Base-by-base conservation (phyloP, 1,139 yeast genomes). In the Candida frijolesensis region DNA sequence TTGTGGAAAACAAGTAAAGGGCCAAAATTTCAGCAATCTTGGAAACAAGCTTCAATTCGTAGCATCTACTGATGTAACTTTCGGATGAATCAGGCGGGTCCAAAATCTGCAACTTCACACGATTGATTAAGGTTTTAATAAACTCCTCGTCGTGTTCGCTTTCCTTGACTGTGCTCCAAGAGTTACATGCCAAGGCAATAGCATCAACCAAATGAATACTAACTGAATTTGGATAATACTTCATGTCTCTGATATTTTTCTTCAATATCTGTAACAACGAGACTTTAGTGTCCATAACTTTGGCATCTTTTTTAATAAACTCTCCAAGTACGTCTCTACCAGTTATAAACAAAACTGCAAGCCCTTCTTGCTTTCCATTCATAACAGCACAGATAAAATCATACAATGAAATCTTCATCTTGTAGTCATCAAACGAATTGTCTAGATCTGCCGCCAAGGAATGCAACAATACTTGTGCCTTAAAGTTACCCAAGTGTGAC, bases 301-400 rank as follows among this genome's bases (percentile, higher is more conserved):
- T 19, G 8, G 34, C 46, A 32, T 46, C 44, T 29, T 44, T 47
- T 29, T 42, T 52, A 38, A 50, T 54, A 45, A 68, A 61, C 47
- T 71, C 76, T 1, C 73, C 64, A 54, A 75, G 76, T 4, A 74
- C 81, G 55, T 85, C 86, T 52, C 81, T 71, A 1, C 96, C 96
- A 46, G 89, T 87, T 42, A 90, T 73, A 54, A 94, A 82, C 43
- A 89, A 73, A 46, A 89, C 87, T 0, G 96, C 79, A 30, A 92
- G 70, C 0, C 98, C 98, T 62, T 91, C 96, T 68, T 94, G 97
- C 51, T 85, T 82, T 8, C 89, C 85, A 56, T 80, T 82, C 77
- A 89, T 78, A 5, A 89, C 85, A 0, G 91, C 78, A n/a, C 94
- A 79, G 53, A 92, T 82, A 57, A 90, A 88, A 51, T 80, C 83